A percentile compares a stretch with the other conserved stretches of the same genome.
phyloP scores from a whole-genome alignment of 768 basidiomycete species.

The Sutorius australiensis region DNA sequence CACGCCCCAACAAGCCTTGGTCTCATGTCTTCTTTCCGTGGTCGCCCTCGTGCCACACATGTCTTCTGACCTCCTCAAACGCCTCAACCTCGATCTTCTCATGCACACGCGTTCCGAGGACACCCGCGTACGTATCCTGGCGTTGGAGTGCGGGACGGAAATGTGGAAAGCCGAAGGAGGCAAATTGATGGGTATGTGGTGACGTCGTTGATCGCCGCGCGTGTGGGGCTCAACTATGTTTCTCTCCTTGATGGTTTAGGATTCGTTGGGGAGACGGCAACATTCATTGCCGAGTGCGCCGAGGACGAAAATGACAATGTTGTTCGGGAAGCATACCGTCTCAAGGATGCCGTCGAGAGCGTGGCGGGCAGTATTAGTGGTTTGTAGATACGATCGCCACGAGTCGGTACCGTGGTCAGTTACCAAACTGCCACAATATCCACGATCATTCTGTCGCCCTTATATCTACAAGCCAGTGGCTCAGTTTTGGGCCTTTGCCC shows the following conservation, averaged over 20 bases:
- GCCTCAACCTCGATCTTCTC: slow-evolving; percentile 76
- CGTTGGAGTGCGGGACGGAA: slow-evolving; percentile 62
- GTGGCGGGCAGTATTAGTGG: slow-evolving; percentile 57
- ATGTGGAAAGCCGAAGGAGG: slow-evolving; percentile 77
- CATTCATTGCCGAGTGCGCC: slow-evolving; percentile 82
- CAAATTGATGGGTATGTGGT: slow-evolving; percentile 60
- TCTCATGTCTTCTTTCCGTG: slow-evolving; percentile 19
- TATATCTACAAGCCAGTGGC: too few species aligned
- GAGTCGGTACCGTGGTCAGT: too few species aligned
- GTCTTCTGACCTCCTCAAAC: slow-evolving; percentile 54
- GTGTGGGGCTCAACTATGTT: not conserved
- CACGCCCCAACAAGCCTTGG: slow-evolving; percentile 10
- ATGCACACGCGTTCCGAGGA: slow-evolving; percentile 91
- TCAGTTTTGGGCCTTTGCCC: too few species aligned
- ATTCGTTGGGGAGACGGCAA: slow-evolving; percentile 74
- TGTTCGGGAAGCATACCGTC: slow-evolving; percentile 59
- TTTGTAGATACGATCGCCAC: slow-evolving; percentile 6
- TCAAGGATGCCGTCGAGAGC: slow-evolving; percentile 70
- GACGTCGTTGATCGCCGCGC: not conserved
- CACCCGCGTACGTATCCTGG: slow-evolving; percentile 59
- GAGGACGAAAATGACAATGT: slow-evolving; percentile 89
- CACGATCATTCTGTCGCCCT: too few species aligned
- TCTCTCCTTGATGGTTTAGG: slow-evolving; percentile 36
- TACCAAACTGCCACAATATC: too few species aligned
- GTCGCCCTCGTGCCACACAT: slow-evolving; percentile 13